These are phyloP conservation scores for Mimosa bimucronata DNA, from an alignment of 306 rosid genomes.

Conservation along the genomic window DNA sequence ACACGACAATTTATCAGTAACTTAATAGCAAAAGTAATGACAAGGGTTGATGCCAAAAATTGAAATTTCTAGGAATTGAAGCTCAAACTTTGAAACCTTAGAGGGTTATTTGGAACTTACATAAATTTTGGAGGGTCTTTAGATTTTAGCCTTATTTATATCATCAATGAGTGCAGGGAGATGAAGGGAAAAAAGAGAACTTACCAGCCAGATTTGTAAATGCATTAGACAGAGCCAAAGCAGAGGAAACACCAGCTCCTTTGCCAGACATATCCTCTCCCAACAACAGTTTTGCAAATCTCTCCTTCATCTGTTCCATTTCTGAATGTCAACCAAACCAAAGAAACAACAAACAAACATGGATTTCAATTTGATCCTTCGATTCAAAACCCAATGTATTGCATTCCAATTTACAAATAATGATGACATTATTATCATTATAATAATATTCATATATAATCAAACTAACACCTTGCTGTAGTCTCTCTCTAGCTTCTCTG, in stretches of 20 bases:
- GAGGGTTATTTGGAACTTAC: too few relatives aligned
- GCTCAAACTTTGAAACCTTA: too few relatives aligned
- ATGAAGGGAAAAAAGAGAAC: not conserved
- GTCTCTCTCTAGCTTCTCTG: conserved; percentile 59
- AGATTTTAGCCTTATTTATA: too few relatives aligned
- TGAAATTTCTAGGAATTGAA: too few relatives aligned
- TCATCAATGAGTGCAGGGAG: not conserved
- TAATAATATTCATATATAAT: not conserved
- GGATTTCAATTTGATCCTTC: not conserved
- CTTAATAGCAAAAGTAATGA: too few relatives aligned
- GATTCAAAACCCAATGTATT: not conserved
- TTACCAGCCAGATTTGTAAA: conserved; percentile 94
- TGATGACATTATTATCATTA: not conserved
- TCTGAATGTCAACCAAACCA: conserved; percentile 56
- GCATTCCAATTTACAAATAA: not conserved
- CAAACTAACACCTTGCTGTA: conserved; percentile 48
- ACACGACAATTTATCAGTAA: too few relatives aligned
- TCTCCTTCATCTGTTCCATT: conserved; percentile 90
- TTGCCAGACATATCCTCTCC: conserved; percentile 99
- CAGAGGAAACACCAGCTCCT: conserved; percentile 96
- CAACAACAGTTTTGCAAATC: conserved; percentile 82
- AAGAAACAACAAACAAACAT: not conserved
- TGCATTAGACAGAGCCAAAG: conserved; percentile 94
- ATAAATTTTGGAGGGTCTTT: too few relatives aligned
- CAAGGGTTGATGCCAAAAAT: too few relatives aligned